Base-by-base conservation (phyloP, 768 basidiomycete species). In the Serendipita vermifera region DNA sequence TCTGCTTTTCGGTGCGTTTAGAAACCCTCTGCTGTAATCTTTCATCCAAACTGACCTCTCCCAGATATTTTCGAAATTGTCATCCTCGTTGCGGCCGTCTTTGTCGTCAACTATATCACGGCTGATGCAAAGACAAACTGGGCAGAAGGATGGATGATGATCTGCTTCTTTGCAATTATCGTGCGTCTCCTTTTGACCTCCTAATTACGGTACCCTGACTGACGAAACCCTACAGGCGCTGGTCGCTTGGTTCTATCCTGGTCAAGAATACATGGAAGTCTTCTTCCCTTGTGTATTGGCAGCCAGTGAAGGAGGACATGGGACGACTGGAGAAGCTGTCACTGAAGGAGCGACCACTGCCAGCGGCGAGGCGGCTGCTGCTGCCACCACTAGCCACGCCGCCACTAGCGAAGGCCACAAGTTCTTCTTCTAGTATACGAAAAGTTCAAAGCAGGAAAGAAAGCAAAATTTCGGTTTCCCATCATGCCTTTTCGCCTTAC, bases 81-180 rank as follows among this genome's bases (percentile, higher is more conserved):
- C 0, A 60, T 81, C 20, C 68, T 86, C 32, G 64, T 87, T 3
- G 82, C 78, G 1, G 73, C 83, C 2, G 82, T 80, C 63, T 85
- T 87, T 70, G 68, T 87, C 46, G 85, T 87, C 54, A 87, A 87
- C 67, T 85, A 83, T 63, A 81, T 87, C 54, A 85, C 84, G 11
- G 81, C 82, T 0, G 85, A 87, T 63, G 71, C 78, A 13, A 85
- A 87, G 67, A 86, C 85, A 3, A 87, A 87, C 62, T 87, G 84
- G 83, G 78, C 20, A 26, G 46, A 51, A 51, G 46, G 46, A 14
- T 71, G 74, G 39, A 74, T 79, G 17, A 75, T 87, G 75, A 70
- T 85, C 26, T 63, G 77, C 26, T 83, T 85, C 66, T 86, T 85
- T 64, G 43, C 73, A 51, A 82, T 85, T 76, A 81, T 82, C 56